Percentiles rank a stretch among this genome's conserved stretches.
phyloP scores from a whole-genome alignment of 2,329 filamentous ascomycete genomes.

The Venturia carpophila region DNA sequence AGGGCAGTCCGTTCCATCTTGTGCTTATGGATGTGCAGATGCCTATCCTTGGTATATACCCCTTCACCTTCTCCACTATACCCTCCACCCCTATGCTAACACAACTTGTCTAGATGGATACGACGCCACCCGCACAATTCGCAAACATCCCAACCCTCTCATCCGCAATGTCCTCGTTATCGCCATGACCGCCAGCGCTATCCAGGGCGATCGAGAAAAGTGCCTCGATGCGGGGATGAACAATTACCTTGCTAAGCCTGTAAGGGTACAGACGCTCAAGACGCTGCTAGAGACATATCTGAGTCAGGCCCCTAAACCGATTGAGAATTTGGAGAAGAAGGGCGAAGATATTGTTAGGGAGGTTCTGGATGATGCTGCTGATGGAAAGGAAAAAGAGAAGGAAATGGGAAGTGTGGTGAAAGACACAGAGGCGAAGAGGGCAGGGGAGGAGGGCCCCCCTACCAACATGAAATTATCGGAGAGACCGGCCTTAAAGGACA shows the following conservation, averaged over 20 bases:
- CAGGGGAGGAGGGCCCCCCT: not conserved
- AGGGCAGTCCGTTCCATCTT: constrained; percentile 74
- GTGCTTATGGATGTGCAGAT: constrained; percentile 96
- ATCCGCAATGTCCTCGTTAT: constrained; percentile 86
- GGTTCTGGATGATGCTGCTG: constrained; percentile 23
- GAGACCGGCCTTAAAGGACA: not conserved
- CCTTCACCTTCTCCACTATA: constrained; percentile 8
- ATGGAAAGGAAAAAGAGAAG: not conserved
- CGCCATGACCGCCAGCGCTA: constrained; percentile 93
- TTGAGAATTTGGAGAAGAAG: constrained; percentile 40
- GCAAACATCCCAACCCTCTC: constrained; percentile 64
- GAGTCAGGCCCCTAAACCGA: constrained; percentile 39
- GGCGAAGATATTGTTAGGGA: constrained; percentile 37
- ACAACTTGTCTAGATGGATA: constrained; percentile 59
- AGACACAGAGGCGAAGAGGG: not conserved
- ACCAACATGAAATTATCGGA: not conserved
- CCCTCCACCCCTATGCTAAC: not conserved
- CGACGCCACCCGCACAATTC: constrained; percentile 67
- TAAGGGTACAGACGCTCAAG: constrained; percentile 73
- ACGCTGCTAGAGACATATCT: constrained; percentile 69
- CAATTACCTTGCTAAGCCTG: constrained; percentile 91
- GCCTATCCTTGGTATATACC: constrained; percentile 65
- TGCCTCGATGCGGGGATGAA: constrained; percentile 97
- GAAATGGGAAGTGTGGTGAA: not conserved
- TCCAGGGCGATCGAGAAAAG: constrained; percentile 89